phyloP scores from a whole-genome alignment of 2,329 filamentous ascomycete genomes.

The Cryphonectria nitschkei region DNA sequence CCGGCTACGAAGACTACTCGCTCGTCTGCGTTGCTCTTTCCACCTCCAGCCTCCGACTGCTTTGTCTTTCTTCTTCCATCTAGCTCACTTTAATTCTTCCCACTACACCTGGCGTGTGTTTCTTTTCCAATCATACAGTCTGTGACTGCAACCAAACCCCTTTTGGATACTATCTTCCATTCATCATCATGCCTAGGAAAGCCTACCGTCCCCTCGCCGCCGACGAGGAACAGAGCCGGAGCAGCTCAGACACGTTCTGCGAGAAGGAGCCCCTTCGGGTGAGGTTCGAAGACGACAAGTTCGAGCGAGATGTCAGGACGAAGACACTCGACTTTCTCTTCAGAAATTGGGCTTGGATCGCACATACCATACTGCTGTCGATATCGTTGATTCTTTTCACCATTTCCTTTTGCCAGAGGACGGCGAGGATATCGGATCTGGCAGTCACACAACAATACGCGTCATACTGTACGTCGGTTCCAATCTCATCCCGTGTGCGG shows the following conservation, averaged over 20 bases:
- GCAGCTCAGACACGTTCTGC: conserved; percentile 26
- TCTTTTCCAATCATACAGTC: conserved; percentile 19
- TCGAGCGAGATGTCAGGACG: conserved; percentile 16
- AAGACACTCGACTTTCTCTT: conserved; percentile 23
- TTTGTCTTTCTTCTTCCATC: conserved; percentile 16
- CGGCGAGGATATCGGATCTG: conserved; percentile 40
- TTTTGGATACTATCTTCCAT: conserved; percentile 10
- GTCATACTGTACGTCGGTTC: conserved; percentile 39
- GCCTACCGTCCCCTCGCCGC: conserved; percentile 41
- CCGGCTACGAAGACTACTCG: neutral
- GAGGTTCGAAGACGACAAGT: conserved; percentile 23
- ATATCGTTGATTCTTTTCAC: conserved; percentile 46
- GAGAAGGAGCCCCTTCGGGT: conserved; percentile 31
- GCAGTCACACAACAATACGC: conserved; percentile 46
- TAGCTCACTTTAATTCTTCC: conserved; percentile 2
- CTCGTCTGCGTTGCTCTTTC: neutral
- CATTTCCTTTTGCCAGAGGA: conserved; percentile 44
- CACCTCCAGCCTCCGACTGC: neutral
- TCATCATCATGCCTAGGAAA: conserved; percentile 37
- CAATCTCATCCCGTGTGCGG: neutral
- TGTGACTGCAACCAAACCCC: conserved; percentile 14
- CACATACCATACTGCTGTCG: conserved; percentile 45
- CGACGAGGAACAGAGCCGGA: conserved; percentile 42
- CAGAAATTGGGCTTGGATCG: conserved; percentile 45
- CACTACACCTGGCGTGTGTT: conserved; percentile 26